A percentile compares a stretch with the other conserved stretches of the same genome.
Evolutionary conservation across 768 basidiomycete species (phyloP).

Genomic region (Galerina marginata): DNA sequence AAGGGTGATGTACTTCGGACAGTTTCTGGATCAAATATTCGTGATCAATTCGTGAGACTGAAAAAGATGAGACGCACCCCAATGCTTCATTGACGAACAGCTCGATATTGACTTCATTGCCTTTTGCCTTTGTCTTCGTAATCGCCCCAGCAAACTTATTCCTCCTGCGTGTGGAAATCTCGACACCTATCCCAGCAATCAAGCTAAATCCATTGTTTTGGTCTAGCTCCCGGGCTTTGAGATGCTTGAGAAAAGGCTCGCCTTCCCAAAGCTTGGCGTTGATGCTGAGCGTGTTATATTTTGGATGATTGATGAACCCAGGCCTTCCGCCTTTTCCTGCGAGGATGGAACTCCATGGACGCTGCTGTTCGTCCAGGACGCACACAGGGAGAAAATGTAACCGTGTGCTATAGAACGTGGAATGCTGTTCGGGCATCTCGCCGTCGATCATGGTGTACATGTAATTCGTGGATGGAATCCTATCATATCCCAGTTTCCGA

Average conservation of each 20-base stretch:
- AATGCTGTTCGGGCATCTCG: constrained; percentile 58
- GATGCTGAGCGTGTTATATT: constrained; percentile 43
- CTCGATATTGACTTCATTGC: constrained; percentile 39
- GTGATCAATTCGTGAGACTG: not conserved
- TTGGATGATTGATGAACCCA: constrained; percentile 48
- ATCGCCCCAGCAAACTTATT: constrained; percentile 67
- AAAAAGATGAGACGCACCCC: constrained; percentile 45
- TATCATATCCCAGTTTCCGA: constrained; percentile 47
- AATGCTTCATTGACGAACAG: constrained; percentile 59
- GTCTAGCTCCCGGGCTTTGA: constrained; percentile 23
- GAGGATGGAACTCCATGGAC: constrained; percentile 67
- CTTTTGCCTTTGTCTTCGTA: constrained; percentile 28
- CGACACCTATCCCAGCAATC: constrained; percentile 64
- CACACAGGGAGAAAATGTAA: constrained; percentile 62
- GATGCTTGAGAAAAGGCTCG: constrained; percentile 55
- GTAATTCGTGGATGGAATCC: constrained; percentile 34
- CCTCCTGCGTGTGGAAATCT: constrained; percentile 59
- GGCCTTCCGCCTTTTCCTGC: constrained; percentile 47
- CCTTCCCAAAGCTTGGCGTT: constrained; percentile 54
- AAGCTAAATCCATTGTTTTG: constrained; percentile 34
- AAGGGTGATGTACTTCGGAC: constrained; percentile 71
- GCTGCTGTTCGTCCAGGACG: constrained; percentile 50
- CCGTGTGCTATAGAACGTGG: constrained; percentile 50
- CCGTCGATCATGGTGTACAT: constrained; percentile 45
- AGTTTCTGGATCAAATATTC: constrained; percentile 48